phyloP scores from a whole-genome alignment of 768 basidiomycete species.

The Boletus coccyginus region DNA sequence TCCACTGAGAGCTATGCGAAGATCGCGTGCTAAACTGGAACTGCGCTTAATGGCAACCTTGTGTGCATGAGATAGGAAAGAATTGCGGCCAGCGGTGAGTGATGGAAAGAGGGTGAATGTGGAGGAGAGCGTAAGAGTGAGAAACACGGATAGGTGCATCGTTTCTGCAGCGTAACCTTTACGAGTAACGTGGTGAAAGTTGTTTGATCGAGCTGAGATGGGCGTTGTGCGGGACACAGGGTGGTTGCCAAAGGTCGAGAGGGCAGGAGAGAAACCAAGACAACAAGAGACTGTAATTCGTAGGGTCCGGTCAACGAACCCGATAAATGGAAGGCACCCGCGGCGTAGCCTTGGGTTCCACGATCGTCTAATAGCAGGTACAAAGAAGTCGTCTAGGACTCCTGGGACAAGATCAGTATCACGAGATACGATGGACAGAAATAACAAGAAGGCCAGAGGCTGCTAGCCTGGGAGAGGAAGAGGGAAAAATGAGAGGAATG shows the following conservation, averaged over 20 bases:
- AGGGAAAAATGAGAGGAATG: neutral
- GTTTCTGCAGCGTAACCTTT: constrained; percentile 4
- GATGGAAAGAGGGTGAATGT: constrained; percentile 25
- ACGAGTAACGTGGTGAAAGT: neutral
- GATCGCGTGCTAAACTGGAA: constrained; percentile 60
- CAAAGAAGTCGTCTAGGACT: constrained; percentile 6
- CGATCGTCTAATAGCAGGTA: constrained; percentile 4
- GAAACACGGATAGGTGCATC: constrained; percentile 29
- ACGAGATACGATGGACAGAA: constrained; percentile 3
- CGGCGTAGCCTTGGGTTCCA: constrained; percentile 17
- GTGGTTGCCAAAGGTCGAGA: neutral
- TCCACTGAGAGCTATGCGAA: constrained; percentile 61
- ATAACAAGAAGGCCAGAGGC: neutral
- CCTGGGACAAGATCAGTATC: constrained; percentile 11
- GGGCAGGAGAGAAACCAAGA: neutral
- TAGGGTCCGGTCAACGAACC: constrained; percentile 25
- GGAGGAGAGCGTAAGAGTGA: constrained; percentile 33
- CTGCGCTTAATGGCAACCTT: constrained; percentile 56
- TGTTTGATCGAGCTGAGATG: neutral
- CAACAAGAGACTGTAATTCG: constrained; percentile 3
- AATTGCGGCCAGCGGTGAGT: constrained; percentile 22
- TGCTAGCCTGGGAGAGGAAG: neutral
- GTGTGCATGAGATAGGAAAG: constrained; percentile 47
- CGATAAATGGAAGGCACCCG: constrained; percentile 11
- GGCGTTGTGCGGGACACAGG: neutral